A percentile compares a stretch with the other conserved stretches of the same genome.
Conservation (phyloP, 2,329 filamentous ascomycete species). For the Colletotrichum orchidophilum region DNA sequence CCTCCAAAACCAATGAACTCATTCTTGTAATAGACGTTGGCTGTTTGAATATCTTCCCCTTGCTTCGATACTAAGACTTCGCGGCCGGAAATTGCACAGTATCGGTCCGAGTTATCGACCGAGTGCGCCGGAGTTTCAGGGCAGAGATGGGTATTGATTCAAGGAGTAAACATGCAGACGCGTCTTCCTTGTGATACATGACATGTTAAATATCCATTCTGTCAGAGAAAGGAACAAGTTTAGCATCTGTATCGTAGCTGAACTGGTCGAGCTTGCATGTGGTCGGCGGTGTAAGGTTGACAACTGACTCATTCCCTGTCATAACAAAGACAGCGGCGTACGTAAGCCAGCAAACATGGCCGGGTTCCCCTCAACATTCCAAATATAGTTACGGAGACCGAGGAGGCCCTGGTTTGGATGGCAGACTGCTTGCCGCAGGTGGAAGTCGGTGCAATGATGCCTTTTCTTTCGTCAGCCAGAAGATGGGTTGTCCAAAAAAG, state of each 20-base stretch:
- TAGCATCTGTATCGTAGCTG: too few species aligned
- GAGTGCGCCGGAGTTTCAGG: background rate
- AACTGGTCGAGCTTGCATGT: background rate
- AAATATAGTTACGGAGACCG: background rate
- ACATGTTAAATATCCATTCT: too few species aligned
- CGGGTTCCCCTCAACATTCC: background rate
- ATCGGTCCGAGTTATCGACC: background rate
- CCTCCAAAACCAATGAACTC: too few species aligned
- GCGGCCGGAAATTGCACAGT: background rate
- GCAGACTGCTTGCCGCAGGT: too few species aligned
- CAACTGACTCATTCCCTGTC: background rate
- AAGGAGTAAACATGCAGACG: background rate
- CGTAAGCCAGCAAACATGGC: background rate
- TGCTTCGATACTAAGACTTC: background rate
- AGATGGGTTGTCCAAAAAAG: too few species aligned
- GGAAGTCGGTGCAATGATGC: too few species aligned
- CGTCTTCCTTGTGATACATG: background rate
- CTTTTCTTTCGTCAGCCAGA: too few species aligned
- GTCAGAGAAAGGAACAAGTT: too few species aligned
- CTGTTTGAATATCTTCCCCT: background rate
- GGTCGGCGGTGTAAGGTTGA: background rate
- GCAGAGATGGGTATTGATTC: background rate
- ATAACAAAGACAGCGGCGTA: background rate
- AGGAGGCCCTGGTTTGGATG: too few species aligned
- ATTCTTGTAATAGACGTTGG: too few species aligned